These are phyloP conservation scores for Meredithiella fracta DNA, from an alignment of 2,329 filamentous ascomycete species.

Conservation along the genomic window DNA sequence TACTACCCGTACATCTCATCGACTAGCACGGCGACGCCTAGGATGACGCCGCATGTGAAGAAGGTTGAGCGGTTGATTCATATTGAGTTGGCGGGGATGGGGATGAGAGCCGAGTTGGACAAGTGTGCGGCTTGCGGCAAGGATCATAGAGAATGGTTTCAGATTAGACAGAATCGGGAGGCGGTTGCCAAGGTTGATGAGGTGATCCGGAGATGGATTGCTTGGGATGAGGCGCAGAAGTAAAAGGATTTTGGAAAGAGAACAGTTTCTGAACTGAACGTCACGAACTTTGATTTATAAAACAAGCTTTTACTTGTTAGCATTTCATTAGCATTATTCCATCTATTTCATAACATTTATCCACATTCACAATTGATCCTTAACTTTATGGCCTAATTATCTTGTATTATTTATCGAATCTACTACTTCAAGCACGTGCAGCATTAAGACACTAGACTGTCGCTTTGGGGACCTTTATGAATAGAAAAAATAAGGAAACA, in stretches of 20 bases:
- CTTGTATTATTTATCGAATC: too few species aligned
- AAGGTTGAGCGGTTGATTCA: constrained; percentile 83
- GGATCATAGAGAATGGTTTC: constrained; percentile 90
- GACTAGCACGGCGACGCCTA: constrained; percentile 22
- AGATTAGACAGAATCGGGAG: constrained; percentile 57
- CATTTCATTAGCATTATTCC: background rate
- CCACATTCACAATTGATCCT: too few species aligned
- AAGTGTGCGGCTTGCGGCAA: constrained; percentile 65
- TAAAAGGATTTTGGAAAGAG: background rate
- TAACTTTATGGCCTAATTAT: background rate
- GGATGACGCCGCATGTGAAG: constrained; percentile 71
- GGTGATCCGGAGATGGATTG: constrained; percentile 68
- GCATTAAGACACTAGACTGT: background rate
- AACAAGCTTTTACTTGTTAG: background rate
- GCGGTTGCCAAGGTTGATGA: constrained; percentile 51
- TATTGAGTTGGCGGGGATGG: constrained; percentile 58
- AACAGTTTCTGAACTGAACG: background rate
- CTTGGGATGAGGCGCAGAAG: constrained; percentile 49
- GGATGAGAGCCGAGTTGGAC: constrained; percentile 33
- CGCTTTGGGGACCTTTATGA: background rate
- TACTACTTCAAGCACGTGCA: background rate
- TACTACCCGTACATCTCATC: constrained; percentile 72
- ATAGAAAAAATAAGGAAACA: background rate
- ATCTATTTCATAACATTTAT: background rate
- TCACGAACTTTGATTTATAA: background rate